Base-by-base conservation (phyloP, 1,139 yeast species). In the Sugiyamaella paludigena region DNA sequence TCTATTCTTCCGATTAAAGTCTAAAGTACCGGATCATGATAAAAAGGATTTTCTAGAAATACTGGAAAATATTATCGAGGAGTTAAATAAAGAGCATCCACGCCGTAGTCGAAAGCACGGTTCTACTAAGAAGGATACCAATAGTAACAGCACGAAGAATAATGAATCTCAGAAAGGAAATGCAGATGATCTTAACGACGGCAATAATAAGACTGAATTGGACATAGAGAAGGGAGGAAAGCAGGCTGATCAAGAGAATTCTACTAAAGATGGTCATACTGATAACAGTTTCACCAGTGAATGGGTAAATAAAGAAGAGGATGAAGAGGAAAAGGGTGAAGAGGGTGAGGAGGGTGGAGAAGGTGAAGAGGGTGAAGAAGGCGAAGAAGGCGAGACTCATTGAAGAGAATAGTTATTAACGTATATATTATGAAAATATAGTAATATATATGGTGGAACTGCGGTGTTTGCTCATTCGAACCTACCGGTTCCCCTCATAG, bases 1-100 rank as follows among this genome's bases (percentile, higher is more conserved):
- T 4, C 73, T 78, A 50, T 78, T 70, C 56, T 77, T 73, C 51
- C 71, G 72, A 47, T 69, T 78, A 72, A 71, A 74, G 57, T 57
- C 68, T 19, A 60, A 69, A 4, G 67, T 75, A 10, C 67, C 74
- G 43, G 74, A 70, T 38, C 65, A 63, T 55, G 73, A 70, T 49
- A 68, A 67, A 40, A 72, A 69, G 53, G 15, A 29, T 6, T 40
- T 36, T 32, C 46, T 26, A 9, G 42, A 48, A 16, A 13, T 37
- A 3, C 24, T 46, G 7, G 40, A 13, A 8, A 28, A 10, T 12
- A 30, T 45, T 16, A 24, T 38, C 24, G 42, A 37, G 13, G 35
- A 19, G 12, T 24, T 49, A 6, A 27, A 36, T 9, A 45, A 35
- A 15, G 41, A 35, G 11, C 19, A 36, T 28, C 24, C 13, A 4